Evolutionary conservation across 73 alveolate species (phyloP).

Genomic region (Stentor coeruleus): DNA sequence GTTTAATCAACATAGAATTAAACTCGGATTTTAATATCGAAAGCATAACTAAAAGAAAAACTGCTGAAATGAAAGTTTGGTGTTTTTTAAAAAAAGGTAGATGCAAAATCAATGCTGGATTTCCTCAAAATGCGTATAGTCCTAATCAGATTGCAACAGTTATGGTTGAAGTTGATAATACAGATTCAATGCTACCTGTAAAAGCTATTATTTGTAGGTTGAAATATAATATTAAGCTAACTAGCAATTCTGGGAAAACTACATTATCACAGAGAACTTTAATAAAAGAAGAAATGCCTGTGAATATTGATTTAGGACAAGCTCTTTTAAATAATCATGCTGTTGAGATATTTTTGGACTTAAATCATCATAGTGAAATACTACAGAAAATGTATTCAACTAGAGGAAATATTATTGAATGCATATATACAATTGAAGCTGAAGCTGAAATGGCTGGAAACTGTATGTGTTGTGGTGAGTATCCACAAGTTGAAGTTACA

Average conservation of each 20-base stretch:
- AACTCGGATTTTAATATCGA: too few species aligned
- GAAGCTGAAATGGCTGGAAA: conserved; percentile 22
- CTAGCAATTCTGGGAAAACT: background rate
- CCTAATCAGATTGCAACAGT: conserved; percentile 1
- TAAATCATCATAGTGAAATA: background rate
- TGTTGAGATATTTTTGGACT: background rate
- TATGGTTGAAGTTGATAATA: background rate
- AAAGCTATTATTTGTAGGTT: background rate
- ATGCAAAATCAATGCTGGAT: background rate
- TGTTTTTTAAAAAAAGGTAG: background rate
- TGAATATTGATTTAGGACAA: background rate
- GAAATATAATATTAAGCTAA: background rate
- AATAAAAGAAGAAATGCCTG: background rate
- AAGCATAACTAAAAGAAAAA: background rate
- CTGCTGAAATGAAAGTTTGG: background rate
- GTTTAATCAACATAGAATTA: too few species aligned
- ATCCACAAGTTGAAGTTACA: background rate
- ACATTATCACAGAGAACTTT: too few species aligned
- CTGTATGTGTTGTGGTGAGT: conserved; percentile 19
- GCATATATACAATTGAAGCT: background rate
- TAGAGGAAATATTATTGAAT: background rate
- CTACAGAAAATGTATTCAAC: background rate
- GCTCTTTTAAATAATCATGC: background rate
- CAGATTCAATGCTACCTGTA: background rate
- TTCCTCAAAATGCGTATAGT: background rate